phyloP scores from a whole-genome alignment of 352 stramenopile species.

The Globisporangium orthogonon region DNA sequence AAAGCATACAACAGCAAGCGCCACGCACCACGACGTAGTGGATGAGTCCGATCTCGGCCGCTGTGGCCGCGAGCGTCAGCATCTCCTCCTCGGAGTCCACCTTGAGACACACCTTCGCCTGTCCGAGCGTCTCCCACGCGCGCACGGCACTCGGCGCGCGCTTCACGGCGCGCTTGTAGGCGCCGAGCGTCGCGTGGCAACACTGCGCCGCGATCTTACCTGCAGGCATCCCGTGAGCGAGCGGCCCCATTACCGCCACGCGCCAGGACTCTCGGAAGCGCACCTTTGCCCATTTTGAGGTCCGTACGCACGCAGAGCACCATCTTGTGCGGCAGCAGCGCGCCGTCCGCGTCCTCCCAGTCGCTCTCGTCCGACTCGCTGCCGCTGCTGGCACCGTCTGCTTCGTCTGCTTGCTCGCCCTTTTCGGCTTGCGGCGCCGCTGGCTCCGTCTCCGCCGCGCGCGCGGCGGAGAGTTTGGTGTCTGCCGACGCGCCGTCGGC shows the following conservation, averaged over 20 bases:
- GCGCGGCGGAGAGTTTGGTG: no score
- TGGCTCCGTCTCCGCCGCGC: not conserved
- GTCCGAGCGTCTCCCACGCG: conserved; percentile 77
- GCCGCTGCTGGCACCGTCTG: not conserved
- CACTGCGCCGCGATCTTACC: conserved; percentile 85
- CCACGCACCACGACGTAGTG: conserved; percentile 77
- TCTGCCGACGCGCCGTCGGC: not conserved
- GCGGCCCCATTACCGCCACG: no score
- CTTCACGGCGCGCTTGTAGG: conserved; percentile 91
- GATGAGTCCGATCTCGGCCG: conserved; percentile 52
- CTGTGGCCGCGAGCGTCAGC: conserved; percentile 57
- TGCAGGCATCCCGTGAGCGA: conserved; percentile 7
- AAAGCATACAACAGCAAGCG: not conserved
- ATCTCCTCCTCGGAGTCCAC: conserved; percentile 83
- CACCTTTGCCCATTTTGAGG: conserved; percentile 95
- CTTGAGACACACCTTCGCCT: conserved; percentile 85
- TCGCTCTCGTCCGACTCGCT: conserved; percentile 43
- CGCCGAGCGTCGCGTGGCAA: conserved; percentile 90
- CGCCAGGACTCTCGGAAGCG: conserved; percentile 3
- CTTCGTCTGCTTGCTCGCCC: conserved; percentile 13
- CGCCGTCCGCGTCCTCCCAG: conserved; percentile 57
- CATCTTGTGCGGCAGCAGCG: conserved; percentile 85
- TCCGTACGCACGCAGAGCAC: conserved; percentile 93
- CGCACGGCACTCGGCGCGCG: conserved; percentile 59
- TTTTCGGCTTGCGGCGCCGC: not conserved